A percentile compares a stretch with the other conserved stretches of the same genome.
Conservation (phyloP, 768 basidiomycete species). For the Boletus vinaceobasis region DNA sequence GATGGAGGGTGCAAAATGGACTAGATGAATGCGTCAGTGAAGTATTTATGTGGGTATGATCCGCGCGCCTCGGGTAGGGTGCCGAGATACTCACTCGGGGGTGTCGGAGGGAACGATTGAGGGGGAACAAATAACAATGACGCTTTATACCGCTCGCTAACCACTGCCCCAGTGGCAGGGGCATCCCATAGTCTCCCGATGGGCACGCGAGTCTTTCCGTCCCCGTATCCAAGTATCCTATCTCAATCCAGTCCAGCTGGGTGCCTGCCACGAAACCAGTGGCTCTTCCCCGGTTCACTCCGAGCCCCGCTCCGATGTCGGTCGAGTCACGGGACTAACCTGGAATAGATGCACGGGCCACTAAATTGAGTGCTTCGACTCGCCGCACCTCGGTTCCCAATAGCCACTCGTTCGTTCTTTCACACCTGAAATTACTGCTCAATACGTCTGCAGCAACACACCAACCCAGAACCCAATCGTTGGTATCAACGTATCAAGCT, state of each 20-base stretch:
- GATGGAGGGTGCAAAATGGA: background rate
- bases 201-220: conserved; percentile 20
- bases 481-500: conserved; percentile 3
- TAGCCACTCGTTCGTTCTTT: background rate
- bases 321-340: too few relatives aligned
- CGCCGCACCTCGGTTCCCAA: background rate
- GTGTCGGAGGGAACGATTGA: conserved; percentile 2
- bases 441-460: background rate
- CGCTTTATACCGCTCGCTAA: conserved; percentile 28
- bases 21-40: background rate
- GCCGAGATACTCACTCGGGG: conserved; percentile 20
- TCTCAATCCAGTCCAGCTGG: background rate
- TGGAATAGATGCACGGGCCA: too few relatives aligned
- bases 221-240: background rate
- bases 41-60: conserved; percentile 23
- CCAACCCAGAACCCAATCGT: background rate
- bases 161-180: conserved; percentile 13
- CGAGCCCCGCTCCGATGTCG: conserved; percentile 2
- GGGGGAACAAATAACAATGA: conserved; percentile 3
- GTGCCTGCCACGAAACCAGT: background rate
- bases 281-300: conserved; percentile 15
- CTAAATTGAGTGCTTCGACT: background rate
- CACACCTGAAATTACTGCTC: background rate
- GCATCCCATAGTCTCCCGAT: conserved; percentile 34
- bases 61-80: conserved; percentile 19